Base-by-base conservation (phyloP, 306 rosid species). In the Castanea sativa region DNA sequence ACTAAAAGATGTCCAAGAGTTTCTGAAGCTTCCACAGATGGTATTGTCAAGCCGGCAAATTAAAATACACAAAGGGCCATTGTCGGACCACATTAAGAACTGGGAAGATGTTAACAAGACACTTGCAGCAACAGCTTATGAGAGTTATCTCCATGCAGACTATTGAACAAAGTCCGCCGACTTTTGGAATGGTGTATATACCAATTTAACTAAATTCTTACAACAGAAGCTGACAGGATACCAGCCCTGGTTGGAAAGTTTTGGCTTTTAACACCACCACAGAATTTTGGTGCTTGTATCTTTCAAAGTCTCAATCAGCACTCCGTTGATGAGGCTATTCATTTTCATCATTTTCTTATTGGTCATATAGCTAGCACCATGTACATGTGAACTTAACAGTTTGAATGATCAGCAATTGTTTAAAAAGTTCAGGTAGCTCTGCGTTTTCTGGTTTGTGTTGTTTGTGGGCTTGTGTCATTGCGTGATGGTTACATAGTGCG, bases 1-100 rank as follows among this genome's bases (percentile, higher is more conserved):
- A 84, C 89, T 95, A 78, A 86, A 80, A 30, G 94, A 89, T 30
- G 99, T 92, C 75, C 89, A 82, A 82, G 90, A 80, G 69, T 95
- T 95, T 79, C 86, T 95, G 43, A 82, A 91, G 73, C 80, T 95
- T 83, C 97, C 98, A 1, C 58, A 11, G 80, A 89, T 76, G 94
- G 80, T 82, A 85, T 82, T 95, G 81, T 85, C 35, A 23, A 95
- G 99, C 83, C 92, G 89, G 51, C 99, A 95, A 73, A 91, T 95
- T 45, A 92, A 93, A 86, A 95, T 95, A 84, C 99, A 95, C 77
- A 90, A 84, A 52, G 97, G 98, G 33, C 84, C 88, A 21, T 43
- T 92, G 79, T 88, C 93, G 0, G 94, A 92, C 43, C 96, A 91
- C 85, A 82, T 93, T 76, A 83, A 63, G 77, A 93, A 95, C 86